Base-by-base conservation (phyloP, 2,329 filamentous ascomycete species). In the Drechmeria coniospora region DNA sequence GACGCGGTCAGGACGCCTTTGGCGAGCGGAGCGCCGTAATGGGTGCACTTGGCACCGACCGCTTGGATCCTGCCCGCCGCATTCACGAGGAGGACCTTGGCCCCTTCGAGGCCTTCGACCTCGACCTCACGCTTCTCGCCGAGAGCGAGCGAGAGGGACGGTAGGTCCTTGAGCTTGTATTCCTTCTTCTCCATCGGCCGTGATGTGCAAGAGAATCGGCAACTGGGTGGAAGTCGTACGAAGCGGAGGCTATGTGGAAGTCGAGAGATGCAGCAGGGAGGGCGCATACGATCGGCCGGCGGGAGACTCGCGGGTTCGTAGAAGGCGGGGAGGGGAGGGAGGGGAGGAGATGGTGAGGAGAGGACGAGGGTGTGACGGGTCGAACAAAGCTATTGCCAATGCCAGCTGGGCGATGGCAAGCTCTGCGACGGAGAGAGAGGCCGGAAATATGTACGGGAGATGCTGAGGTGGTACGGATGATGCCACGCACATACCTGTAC, bases 1-100 rank as follows among this genome's bases (percentile, higher is more conserved):
- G 79, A 75, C 3, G 72, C 70, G 6, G 81, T 81, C 36, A 98
- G 56, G 6, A 95, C 75, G 29, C 90, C 90, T 40, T 87, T 83
- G 29, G 74, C 72, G 38, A 98, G 57, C 10, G 90, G 90, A 22
- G 87, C 90, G 19, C 90, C 87, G 49, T 92, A 95, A 56, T 95
- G 87, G 8, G 74, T 79, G 51, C 90, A 98, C 40, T 78, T 90
- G 21, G 82, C 61, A 20, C 80, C 84, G 20, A 92, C 53, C 17
- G 86, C 90, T 47, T 86, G 76, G 11, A 87, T 60, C 40, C 78
- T 70, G 40, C 77, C 79, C 29, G 73, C 74, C 8, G 77, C 65
- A 47, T 92, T 92, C 37, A 90, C 63, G 4, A 98, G 65, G 5
- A 98, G 62, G 3, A 98, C 76, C 53, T 94, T 95, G 36, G 73